Conservation (phyloP, 73 alveolate genomes). For the Paramecium tetraurelia region DNA sequence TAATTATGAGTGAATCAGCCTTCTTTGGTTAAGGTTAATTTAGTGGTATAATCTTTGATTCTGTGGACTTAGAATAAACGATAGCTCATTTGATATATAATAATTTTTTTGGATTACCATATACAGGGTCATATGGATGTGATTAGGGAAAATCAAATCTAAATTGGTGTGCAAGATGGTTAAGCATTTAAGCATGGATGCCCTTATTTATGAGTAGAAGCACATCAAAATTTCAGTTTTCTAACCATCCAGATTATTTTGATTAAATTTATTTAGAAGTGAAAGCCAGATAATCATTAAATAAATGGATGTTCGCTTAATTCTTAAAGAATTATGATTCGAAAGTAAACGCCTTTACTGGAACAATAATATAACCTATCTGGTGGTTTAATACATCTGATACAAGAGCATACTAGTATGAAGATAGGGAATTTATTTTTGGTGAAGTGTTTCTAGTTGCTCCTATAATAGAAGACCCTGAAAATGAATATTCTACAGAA, state of each 20-base stretch:
- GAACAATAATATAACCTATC: not conserved
- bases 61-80: not conserved
- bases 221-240: not conserved
- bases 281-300: not conserved
- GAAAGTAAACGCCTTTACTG: not conserved
- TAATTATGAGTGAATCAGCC: not conserved
- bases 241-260: not conserved
- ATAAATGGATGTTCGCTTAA: not conserved
- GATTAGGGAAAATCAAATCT: not conserved
- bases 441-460: not conserved
- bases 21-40: constrained; percentile 25
- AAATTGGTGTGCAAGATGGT: not conserved
- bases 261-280: not conserved
- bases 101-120: constrained; percentile 16
- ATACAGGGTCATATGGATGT: constrained; percentile 9
- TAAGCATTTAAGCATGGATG: constrained; percentile 23
- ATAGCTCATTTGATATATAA: not conserved
- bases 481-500: not conserved
- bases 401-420: not conserved
- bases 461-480: not conserved
- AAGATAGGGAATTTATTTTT: not conserved
- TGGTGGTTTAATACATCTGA: constrained; percentile 48
- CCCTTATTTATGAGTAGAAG: not conserved
- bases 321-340: not conserved
- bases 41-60: not conserved